These are phyloP conservation scores for Halophytophthora batemanensis DNA, from an alignment of 352 stramenopile genomes.

Conservation along the genomic window DNA sequence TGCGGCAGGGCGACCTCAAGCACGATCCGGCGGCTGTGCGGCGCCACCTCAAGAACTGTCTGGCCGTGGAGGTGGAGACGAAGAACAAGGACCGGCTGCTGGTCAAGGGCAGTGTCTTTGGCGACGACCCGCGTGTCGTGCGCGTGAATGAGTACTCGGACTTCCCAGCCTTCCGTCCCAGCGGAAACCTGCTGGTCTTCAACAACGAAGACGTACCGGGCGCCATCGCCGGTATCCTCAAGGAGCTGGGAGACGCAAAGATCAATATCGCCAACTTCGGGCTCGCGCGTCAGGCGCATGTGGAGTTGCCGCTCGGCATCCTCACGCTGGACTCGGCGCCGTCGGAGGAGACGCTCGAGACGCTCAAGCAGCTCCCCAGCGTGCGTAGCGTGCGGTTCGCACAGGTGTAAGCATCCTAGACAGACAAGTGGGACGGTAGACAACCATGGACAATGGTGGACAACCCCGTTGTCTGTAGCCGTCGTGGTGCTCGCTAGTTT, in stretches of 20 bases:
- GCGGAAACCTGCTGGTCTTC: constrained; percentile 79
- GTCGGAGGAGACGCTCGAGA: constrained; percentile 50
- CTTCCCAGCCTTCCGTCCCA: constrained; percentile 76
- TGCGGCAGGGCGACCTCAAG: constrained; percentile 61
- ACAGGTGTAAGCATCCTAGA: constrained; percentile 35
- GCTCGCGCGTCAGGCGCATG: constrained; percentile 61
- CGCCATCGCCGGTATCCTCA: constrained; percentile 72
- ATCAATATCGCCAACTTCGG: constrained; percentile 88
- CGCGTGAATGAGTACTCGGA: constrained; percentile 82
- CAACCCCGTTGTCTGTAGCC: no score
- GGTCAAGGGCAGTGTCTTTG: constrained; percentile 80
- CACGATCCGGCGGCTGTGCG: constrained; percentile 31
- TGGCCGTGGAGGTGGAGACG: constrained; percentile 71
- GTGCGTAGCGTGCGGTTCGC: constrained; percentile 72
- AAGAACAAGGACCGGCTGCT: constrained; percentile 50
- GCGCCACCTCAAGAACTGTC: constrained; percentile 75
- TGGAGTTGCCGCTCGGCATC: constrained; percentile 67
- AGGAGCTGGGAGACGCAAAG: constrained; percentile 57
- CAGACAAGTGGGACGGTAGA: no score
- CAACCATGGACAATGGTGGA: no score
- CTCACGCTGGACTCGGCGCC: constrained; percentile 63
- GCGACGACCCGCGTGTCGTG: constrained; percentile 75
- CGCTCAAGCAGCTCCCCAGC: constrained; percentile 56
- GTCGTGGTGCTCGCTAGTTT: no score
- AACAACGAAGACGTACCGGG: constrained; percentile 82